Percentiles rank a stretch among this genome's conserved stretches.
phyloP scores from a whole-genome alignment of 306 rosid species.

The Medicago lupulina region DNA sequence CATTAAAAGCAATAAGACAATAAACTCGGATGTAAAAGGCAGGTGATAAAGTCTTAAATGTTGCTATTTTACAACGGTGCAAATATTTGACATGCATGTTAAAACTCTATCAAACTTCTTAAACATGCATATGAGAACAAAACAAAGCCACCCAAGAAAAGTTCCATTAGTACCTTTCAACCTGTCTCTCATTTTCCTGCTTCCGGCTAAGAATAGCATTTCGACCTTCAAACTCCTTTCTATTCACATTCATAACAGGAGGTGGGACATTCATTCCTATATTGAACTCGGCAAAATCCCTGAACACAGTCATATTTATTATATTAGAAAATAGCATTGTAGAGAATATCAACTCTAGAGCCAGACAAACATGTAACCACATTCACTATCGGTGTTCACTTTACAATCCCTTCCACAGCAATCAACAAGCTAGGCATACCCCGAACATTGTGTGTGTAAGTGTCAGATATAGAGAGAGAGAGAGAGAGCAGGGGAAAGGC shows the following conservation, averaged over 20 bases:
- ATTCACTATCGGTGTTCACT: neutral
- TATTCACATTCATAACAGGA: conserved; percentile 75
- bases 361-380: conserved; percentile 18
- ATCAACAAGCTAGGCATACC: conserved; percentile 17
- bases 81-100: conserved; percentile 22
- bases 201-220: conserved; percentile 75
- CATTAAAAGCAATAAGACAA: neutral
- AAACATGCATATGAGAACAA: conserved; percentile 26
- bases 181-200: conserved; percentile 85
- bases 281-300: conserved; percentile 85
- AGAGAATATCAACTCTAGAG: neutral
- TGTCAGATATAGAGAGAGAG: neutral
- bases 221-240: conserved; percentile 94
- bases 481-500: neutral
- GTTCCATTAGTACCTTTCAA: conserved; percentile 59
- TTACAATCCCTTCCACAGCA: neutral
- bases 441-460: neutral
- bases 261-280: conserved; percentile 78
- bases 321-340: conserved; percentile 29
- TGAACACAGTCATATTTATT: conserved; percentile 42
- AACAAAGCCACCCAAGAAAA: conserved; percentile 33
- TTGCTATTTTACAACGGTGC: neutral
- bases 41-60: conserved; percentile 10
- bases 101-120: conserved; percentile 27
- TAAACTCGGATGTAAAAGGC: conserved; percentile 9